Conservation (phyloP, 306 rosid genomes). For the Senna tora region DNA sequence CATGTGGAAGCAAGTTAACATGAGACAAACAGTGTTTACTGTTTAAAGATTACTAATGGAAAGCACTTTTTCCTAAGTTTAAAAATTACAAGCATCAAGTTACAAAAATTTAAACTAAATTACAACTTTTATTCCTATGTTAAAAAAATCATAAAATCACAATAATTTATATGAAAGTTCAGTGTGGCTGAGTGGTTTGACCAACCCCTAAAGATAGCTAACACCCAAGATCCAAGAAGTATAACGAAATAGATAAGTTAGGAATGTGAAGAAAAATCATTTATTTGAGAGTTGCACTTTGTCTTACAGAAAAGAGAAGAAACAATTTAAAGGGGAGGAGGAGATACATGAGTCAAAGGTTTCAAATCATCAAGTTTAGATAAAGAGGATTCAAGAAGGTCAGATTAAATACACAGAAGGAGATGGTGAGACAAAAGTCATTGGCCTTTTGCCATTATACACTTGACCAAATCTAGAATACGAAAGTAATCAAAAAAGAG, state of each 20-base stretch:
- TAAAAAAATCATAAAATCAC: too few relatives aligned
- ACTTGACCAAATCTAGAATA: slow-evolving; percentile 72
- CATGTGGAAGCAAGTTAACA: too few relatives aligned
- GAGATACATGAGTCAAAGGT: slow-evolving; percentile 19
- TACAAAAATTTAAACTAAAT: too few relatives aligned
- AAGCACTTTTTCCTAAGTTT: too few relatives aligned
- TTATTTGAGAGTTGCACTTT: slow-evolving; percentile 38
- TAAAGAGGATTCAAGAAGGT: slow-evolving; percentile 27
- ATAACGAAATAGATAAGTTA: background rate
- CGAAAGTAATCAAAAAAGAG: slow-evolving; percentile 78
- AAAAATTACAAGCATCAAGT: too few relatives aligned
- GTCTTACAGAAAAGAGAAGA: slow-evolving; percentile 36
- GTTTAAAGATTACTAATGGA: too few relatives aligned
- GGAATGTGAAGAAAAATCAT: slow-evolving; percentile 6
- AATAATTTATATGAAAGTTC: too few relatives aligned
- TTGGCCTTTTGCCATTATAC: slow-evolving; percentile 40
- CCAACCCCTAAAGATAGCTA: too few relatives aligned
- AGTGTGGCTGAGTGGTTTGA: too few relatives aligned
- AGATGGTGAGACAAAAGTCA: slow-evolving; percentile 31
- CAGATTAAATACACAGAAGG: slow-evolving; percentile 13
- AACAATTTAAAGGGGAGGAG: background rate
- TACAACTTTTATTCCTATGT: too few relatives aligned
- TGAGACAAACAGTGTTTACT: too few relatives aligned
- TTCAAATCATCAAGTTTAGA: slow-evolving; percentile 11
- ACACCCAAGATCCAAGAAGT: background rate